Base-by-base conservation (phyloP, 805 yeast genomes). In the Saturnispora quitensis region DNA sequence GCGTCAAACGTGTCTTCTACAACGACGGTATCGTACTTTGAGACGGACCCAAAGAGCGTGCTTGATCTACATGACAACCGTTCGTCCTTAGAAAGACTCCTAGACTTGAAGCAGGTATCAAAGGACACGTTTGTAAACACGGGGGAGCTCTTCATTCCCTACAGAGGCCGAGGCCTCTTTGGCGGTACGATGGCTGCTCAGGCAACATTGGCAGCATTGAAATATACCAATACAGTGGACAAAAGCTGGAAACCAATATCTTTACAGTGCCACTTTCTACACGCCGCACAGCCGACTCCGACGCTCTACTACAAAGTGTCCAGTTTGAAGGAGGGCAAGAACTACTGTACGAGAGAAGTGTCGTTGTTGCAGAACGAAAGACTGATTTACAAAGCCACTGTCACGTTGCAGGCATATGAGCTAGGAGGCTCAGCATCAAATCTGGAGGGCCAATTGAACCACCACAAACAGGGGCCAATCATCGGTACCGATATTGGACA, bases 141-240 rank as follows among this genome's bases (percentile, higher is more conserved):
- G 2, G 54, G 66, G 0, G 58, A 60, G 18, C 53, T 68, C 7
- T 62, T 58, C 31, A 71, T 77, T 3, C 81, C 81, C 2, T 69
- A 68, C 5, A 75, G 78, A 0, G 84, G 86, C 2, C 68, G 83
- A 43, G 88, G 87, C 2, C 78, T 83, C 0, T 84, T 82, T 67
- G 89, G 89, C 2, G 89, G 90, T 9, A 79, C 82, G 18, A 67
- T 80, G 43, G 79, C 81, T 17, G 86, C 86, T 0, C 89, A 84
- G 58, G 70, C 88, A 2, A 64, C 83, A 3, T 63, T 76, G 53
- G 87, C 86, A 5, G 81, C 84, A 2, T 68, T 82, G 34, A 70
- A 73, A 47, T 75, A 80, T 7, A 70, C 79, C 5, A 72, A 74
- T n/a, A 52, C 60, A 13, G 40, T 47, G 1, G 54, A 57, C 6